These are phyloP conservation scores for Ustilago nuda DNA, from an alignment of 1,284 basidiomycete genomes.

Conservation along the genomic window DNA sequence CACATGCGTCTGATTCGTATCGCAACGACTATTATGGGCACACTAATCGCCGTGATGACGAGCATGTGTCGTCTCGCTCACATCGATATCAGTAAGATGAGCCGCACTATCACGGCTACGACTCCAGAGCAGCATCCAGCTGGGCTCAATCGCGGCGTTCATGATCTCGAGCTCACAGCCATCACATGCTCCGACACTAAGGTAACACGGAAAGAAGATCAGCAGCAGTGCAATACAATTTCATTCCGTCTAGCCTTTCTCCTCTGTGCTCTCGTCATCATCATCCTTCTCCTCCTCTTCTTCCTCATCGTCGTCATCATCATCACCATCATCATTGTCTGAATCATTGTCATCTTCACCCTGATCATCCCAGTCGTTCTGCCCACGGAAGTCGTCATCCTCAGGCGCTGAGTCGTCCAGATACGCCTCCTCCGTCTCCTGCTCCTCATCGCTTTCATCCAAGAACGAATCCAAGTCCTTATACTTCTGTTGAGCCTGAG, in stretches of 20 bases:
- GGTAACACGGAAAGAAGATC: neutral
- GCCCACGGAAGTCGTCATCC: constrained; percentile 50
- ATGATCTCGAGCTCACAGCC: neutral
- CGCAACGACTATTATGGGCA: neutral
- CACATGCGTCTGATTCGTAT: neutral
- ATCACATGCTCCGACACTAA: neutral
- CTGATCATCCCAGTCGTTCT: constrained; percentile 23
- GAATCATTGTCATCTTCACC: constrained; percentile 18
- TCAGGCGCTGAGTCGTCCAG: constrained; percentile 56
- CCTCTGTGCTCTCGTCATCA: constrained; percentile 22
- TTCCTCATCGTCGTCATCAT: constrained; percentile 13
- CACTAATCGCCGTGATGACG: neutral
- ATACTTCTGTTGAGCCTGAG: constrained; percentile 40
- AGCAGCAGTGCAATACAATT: neutral
- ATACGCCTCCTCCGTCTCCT: constrained; percentile 21
- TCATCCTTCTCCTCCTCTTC: constrained; percentile 18
- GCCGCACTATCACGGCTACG: neutral
- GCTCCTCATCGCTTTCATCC: constrained; percentile 60
- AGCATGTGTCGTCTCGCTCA: neutral
- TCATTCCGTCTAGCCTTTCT: constrained; percentile 20
- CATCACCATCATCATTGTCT: constrained; percentile 19
- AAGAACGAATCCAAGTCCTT: constrained; percentile 65
- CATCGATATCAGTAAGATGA: neutral
- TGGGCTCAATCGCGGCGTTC: neutral
- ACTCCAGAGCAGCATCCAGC: neutral